Evolutionary conservation across 2,329 filamentous ascomycete species (phyloP), one percentile per base, ranked within the genome.

Genomic region (Xylariaceae sp.): DNA sequence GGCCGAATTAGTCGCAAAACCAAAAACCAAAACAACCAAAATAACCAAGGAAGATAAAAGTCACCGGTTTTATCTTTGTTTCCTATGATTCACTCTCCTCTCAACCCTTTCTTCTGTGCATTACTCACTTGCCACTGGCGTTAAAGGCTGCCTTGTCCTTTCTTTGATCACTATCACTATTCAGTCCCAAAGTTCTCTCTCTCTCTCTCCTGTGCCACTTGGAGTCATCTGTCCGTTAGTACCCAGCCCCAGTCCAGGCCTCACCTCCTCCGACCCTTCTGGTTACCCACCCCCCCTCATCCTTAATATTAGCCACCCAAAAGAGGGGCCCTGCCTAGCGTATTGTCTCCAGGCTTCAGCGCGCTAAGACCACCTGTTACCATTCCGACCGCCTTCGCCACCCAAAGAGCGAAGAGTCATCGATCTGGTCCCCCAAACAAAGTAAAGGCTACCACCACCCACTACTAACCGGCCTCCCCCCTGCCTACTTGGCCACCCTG

Each of bases 351-450:
- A 52, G 47, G 51, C 49, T 46, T 50, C 52, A 52, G 39, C 47
- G 16, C 17, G 50, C 59, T 58, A 54, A 48, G 56, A 37, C 49
- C 47, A 48, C 53, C 43, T 42, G 41, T 41, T 48, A 45, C 39
- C 42, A 40, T 38, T 39, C 48, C 54, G 54, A 56, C 47, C 43
- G 55, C 53, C 62, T 62, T 64, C 60, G 62, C 62, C 62, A 65
- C 62, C 58, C 59, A 58, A 56, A 52, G 42, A 51, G 52, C 54
- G 52, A 63, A 63, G 62, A 64, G 61, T 64, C 61, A 65, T 65
- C 61, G 49, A 52, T 54, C 55, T 50, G 53, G 50, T 44, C 43
- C 55, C 53, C 56, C 58, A 48, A 53, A 48, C 41, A 44, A 42
- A 27, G 48, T 45, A 47, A 49, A 53, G 53, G 45, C 56, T 49